Conservation (phyloP, 805 yeast species). For the Lachancea kluyveri region DNA sequence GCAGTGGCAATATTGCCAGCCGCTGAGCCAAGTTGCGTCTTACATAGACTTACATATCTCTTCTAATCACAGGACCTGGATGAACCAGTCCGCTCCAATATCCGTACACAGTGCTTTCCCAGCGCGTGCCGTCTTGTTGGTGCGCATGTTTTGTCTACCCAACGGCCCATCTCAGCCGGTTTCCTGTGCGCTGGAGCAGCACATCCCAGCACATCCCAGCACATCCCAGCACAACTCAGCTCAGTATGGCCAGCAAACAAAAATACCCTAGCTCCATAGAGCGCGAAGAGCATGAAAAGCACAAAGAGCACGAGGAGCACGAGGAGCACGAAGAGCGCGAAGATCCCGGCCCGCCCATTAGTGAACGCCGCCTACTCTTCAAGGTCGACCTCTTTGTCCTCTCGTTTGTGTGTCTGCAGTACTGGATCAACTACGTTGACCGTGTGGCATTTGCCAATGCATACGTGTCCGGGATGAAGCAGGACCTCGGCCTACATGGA, state of each 20-base stretch:
- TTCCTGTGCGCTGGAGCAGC: too few relatives aligned
- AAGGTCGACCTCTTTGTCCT: slow-evolving; percentile 30
- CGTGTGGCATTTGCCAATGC: slow-evolving; percentile 51
- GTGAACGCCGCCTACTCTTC: too few relatives aligned
- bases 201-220: too few relatives aligned
- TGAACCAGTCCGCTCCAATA: too few relatives aligned
- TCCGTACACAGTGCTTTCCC: too few relatives aligned
- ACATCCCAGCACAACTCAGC: too few relatives aligned
- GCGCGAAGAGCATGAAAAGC: too few relatives aligned
- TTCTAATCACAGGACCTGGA: not conserved
- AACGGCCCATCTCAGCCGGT: not conserved
- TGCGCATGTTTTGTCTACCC: slow-evolving; percentile 1
- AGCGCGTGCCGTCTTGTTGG: not conserved
- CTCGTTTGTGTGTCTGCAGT: slow-evolving; percentile 30
- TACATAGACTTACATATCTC: not conserved
- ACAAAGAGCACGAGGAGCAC: too few relatives aligned
- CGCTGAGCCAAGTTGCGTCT: not conserved
- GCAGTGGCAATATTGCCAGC: not conserved
- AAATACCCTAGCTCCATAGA: too few relatives aligned
- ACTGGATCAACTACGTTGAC: slow-evolving; percentile 50
- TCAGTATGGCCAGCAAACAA: too few relatives aligned
- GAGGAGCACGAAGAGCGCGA: too few relatives aligned
- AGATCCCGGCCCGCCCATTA: too few relatives aligned
- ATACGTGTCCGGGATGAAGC: slow-evolving; percentile 63
- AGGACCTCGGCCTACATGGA: slow-evolving; percentile 43